Percentiles rank a stretch among this genome's conserved stretches.
Evolutionary conservation across 345 rosid species (phyloP).

Genomic region (Erucastrum elatum): DNA sequence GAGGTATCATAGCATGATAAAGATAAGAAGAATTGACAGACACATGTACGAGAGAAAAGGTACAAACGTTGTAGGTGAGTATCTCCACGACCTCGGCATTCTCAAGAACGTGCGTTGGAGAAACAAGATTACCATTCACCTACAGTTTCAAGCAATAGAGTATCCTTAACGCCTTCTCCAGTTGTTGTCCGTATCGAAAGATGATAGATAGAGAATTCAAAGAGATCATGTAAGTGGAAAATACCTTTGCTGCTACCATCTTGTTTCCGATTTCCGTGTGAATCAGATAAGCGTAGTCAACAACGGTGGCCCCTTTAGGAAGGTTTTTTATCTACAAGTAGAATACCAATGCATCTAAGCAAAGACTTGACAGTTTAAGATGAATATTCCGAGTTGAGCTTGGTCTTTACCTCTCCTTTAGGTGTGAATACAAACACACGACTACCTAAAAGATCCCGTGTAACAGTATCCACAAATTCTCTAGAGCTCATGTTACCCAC

Average conservation of each 20-base stretch:
- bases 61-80: slow-evolving; percentile 83
- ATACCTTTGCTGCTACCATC: slow-evolving; percentile 98
- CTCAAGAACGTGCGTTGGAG: slow-evolving; percentile 76
- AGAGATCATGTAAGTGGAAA: slow-evolving; percentile 7
- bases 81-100: slow-evolving; percentile 99
- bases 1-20: slow-evolving; percentile 6
- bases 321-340: slow-evolving; percentile 79
- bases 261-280: slow-evolving; percentile 97
- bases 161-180: slow-evolving; percentile 5
- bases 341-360: slow-evolving; percentile 12
- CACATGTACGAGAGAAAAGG: slow-evolving; percentile 15
- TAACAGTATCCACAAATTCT: slow-evolving; percentile 93
- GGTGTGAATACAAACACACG: slow-evolving; percentile 93
- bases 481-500: slow-evolving; percentile 99
- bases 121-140: slow-evolving; percentile 97
- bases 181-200: slow-evolving; percentile 3
- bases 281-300: slow-evolving; percentile 97
- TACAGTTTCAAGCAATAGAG: slow-evolving; percentile 43
- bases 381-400: slow-evolving; percentile 21
- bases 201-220: not conserved
- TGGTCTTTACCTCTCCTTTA: slow-evolving; percentile 66
- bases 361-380: slow-evolving; percentile 11
- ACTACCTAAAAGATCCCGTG: slow-evolving; percentile 91
- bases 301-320: slow-evolving; percentile 89
- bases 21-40: slow-evolving; percentile 21